phyloP scores from a whole-genome alignment of 768 basidiomycete species.

The Leucosporidium creatinivorum region DNA sequence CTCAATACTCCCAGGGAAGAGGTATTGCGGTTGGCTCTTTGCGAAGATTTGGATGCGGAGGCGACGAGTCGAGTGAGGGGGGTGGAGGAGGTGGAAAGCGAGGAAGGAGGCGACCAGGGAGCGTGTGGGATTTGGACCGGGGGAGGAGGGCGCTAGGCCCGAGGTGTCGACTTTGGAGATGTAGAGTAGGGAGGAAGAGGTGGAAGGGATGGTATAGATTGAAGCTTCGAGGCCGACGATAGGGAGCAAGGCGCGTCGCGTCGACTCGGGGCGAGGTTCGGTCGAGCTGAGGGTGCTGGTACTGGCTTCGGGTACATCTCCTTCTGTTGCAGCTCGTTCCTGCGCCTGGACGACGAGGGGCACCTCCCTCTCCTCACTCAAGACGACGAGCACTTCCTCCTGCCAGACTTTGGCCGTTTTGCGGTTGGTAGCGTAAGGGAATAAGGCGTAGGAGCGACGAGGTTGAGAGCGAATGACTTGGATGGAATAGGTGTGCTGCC shows the following conservation, averaged over 20 bases:
- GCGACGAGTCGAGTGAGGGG: slow-evolving; percentile 39
- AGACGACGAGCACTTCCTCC: slow-evolving; percentile 68
- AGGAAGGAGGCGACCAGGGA: slow-evolving; percentile 63
- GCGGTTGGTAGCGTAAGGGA: slow-evolving; percentile 59
- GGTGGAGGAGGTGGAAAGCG: slow-evolving; percentile 30
- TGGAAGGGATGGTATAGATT: slow-evolving; percentile 65
- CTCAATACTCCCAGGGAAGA: slow-evolving; percentile 81
- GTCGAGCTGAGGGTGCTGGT: not conserved
- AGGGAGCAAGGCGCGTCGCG: slow-evolving; percentile 47
- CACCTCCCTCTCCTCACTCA: slow-evolving; percentile 54
- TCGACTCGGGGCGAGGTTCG: not conserved
- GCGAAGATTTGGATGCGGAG: slow-evolving; percentile 86
- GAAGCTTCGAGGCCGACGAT: slow-evolving; percentile 72
- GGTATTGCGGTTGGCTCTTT: slow-evolving; percentile 78
- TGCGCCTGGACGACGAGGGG: not conserved
- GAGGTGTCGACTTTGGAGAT: slow-evolving; percentile 92
- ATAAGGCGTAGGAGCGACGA: slow-evolving; percentile 59
- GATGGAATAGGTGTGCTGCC: slow-evolving; percentile 4
- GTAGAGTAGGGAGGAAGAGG: slow-evolving; percentile 68
- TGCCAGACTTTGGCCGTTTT: slow-evolving; percentile 56
- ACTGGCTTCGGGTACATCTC: not conserved
- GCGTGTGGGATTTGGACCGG: slow-evolving; percentile 51
- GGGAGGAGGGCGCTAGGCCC: slow-evolving; percentile 50
- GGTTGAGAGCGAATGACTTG: slow-evolving; percentile 25
- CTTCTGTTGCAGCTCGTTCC: too few relatives aligned